These are phyloP conservation scores for Volutella citrinella DNA, from an alignment of 2,329 filamentous ascomycete genomes.

Conservation along the genomic window DNA sequence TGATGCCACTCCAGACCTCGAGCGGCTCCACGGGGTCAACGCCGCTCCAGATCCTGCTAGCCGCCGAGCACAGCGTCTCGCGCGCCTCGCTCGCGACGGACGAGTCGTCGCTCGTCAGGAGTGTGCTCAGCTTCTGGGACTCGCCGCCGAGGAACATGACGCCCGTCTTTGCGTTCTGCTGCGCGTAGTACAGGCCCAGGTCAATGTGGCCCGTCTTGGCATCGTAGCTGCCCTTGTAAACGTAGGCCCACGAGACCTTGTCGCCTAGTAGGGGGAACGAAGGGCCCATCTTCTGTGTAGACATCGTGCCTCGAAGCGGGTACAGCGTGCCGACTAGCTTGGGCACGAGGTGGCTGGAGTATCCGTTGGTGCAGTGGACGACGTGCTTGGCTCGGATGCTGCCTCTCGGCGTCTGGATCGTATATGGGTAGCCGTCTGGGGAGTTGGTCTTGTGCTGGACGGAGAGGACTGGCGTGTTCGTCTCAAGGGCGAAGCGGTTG, in stretches of 20 bases:
- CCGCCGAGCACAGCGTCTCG: constrained; percentile 32
- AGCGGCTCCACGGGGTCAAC: constrained; percentile 19
- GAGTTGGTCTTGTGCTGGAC: constrained; percentile 18
- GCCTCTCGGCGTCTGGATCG: constrained; percentile 44
- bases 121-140: constrained; percentile 32
- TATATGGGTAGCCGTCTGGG: constrained; percentile 29
- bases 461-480: constrained; percentile 29
- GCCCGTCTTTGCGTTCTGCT: constrained; percentile 28
- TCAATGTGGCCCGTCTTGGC: constrained; percentile 42
- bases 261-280: constrained; percentile 24
- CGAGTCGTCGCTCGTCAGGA: constrained; percentile 45
- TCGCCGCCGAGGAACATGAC: constrained; percentile 53
- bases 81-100: constrained; percentile 31
- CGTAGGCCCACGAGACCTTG: constrained; percentile 44
- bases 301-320: constrained; percentile 45
- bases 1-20: constrained; percentile 45
- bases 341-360: constrained; percentile 47
- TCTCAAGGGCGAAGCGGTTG: constrained; percentile 32
- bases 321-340: constrained; percentile 41
- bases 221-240: constrained; percentile 42
- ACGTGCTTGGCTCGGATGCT: constrained; percentile 43
- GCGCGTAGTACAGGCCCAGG: constrained; percentile 21
- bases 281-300: constrained; percentile 39
- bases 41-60: constrained; percentile 32
- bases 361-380: constrained; percentile 56